These are phyloP conservation scores for Candida xiaguanensis DNA, from an alignment of 805 yeast genomes.

Conservation along the genomic window DNA sequence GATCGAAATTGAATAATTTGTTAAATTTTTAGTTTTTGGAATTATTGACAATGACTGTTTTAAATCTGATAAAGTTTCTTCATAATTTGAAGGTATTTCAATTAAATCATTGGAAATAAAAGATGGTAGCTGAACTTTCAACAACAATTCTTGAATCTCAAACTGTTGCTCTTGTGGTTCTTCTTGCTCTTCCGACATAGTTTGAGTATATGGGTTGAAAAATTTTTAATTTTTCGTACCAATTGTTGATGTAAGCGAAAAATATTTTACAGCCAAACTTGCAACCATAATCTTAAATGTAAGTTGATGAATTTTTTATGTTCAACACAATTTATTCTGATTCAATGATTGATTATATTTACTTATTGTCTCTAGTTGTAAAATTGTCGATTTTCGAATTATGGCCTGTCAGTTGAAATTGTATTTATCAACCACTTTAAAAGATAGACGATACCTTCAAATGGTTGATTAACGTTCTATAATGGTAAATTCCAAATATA, in stretches of 20 bases:
- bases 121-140: slow-evolving; percentile 12
- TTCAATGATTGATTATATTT: background rate
- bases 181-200: slow-evolving; percentile 10
- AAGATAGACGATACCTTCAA: too few relatives aligned
- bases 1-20: slow-evolving; percentile 51
- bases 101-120: slow-evolving; percentile 12
- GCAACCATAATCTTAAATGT: background rate
- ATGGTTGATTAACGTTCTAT: too few relatives aligned
- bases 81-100: slow-evolving; percentile 27
- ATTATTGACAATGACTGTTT: slow-evolving; percentile 55
- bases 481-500: too few relatives aligned
- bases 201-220: slow-evolving; percentile 6
- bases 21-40: slow-evolving; percentile 54
- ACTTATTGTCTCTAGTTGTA: background rate
- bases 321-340: background rate
- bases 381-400: too few relatives aligned
- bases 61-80: slow-evolving; percentile 55
- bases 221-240: slow-evolving; percentile 5
- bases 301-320: background rate
- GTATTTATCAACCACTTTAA: too few relatives aligned
- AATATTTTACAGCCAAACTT: slow-evolving; percentile 1
- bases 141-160: slow-evolving; percentile 9
- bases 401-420: too few relatives aligned
- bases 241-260: background rate
- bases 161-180: slow-evolving; percentile 4